phyloP scores from a whole-genome alignment of 2,329 filamentous ascomycete genomes.

The Esteya vermicola region DNA sequence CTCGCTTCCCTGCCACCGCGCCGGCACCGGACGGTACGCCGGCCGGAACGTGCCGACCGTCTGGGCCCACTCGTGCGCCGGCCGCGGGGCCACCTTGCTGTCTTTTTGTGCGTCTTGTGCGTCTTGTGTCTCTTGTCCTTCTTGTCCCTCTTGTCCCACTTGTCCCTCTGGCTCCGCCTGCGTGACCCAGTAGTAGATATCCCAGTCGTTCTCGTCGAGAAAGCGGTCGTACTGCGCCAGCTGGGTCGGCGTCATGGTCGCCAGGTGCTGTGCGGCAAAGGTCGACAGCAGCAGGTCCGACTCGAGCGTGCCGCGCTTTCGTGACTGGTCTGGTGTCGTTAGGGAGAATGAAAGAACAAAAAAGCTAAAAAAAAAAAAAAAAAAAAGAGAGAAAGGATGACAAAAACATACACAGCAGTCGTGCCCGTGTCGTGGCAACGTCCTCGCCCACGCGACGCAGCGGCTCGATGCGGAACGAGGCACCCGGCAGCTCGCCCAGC shows the following conservation, averaged over 20 bases:
- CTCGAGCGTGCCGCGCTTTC: slow-evolving; percentile 91
- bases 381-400: slow-evolving; percentile 8
- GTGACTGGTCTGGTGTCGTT: slow-evolving; percentile 63
- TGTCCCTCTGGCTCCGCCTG: slow-evolving; percentile 44
- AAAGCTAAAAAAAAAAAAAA: slow-evolving; percentile 5
- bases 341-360: background rate
- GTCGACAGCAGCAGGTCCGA: slow-evolving; percentile 92
- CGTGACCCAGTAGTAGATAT: slow-evolving; percentile 99
- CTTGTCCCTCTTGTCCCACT: too few relatives aligned
- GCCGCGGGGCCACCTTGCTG: slow-evolving; percentile 13
- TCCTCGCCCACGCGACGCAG: slow-evolving; percentile 74
- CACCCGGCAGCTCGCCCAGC: slow-evolving; percentile 79
- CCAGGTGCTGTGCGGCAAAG: slow-evolving; percentile 71
- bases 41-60: slow-evolving; percentile 90
- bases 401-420: slow-evolving; percentile 48
- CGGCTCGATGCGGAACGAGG: slow-evolving; percentile 80
- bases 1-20: slow-evolving; percentile 72
- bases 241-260: slow-evolving; percentile 56
- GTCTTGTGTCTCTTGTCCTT: too few relatives aligned
- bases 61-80: slow-evolving; percentile 83
- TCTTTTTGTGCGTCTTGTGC: too few relatives aligned
- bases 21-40: slow-evolving; percentile 79
- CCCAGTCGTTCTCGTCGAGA: slow-evolving; percentile 99
- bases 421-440: slow-evolving; percentile 70
- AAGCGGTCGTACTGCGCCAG: slow-evolving; percentile 80